A percentile compares a stretch with the other conserved stretches of the same genome.
Evolutionary conservation across 306 rosid species (phyloP).

Genomic region (Acacia crassicarpa): DNA sequence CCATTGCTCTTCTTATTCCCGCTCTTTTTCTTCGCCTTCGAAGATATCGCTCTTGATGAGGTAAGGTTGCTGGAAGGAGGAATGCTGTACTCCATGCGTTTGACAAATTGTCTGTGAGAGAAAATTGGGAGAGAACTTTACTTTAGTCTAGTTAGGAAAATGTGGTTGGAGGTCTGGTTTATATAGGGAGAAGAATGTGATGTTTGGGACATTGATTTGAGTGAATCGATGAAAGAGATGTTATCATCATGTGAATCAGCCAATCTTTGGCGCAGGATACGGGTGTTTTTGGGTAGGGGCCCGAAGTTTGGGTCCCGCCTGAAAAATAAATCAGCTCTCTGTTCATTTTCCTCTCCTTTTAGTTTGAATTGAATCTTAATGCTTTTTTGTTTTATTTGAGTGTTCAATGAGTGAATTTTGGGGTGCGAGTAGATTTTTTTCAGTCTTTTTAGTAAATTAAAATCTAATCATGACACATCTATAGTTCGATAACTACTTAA

Average conservation of each 20-base stretch:
- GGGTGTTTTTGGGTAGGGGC: slow-evolving; percentile 64
- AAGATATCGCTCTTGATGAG: slow-evolving; percentile 42
- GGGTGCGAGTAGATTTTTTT: background rate
- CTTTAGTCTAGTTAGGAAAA: slow-evolving; percentile 7
- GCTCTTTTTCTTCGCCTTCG: slow-evolving; percentile 34
- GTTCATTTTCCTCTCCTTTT: slow-evolving; percentile 20
- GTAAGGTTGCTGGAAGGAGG: slow-evolving; percentile 21
- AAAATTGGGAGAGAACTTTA: background rate
- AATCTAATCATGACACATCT: background rate
- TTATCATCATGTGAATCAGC: slow-evolving; percentile 72
- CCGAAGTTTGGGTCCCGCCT: slow-evolving; percentile 30
- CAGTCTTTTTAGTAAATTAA: background rate
- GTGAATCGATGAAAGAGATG: slow-evolving; percentile 35
- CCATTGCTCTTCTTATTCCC: slow-evolving; percentile 35
- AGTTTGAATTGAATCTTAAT: background rate
- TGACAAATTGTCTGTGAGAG: background rate
- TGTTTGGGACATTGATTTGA: slow-evolving; percentile 30
- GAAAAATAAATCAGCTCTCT: background rate
- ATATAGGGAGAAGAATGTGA: slow-evolving; percentile 29
- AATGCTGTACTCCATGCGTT: slow-evolving; percentile 46
- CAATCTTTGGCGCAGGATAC: slow-evolving; percentile 82
- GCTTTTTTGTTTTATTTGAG: background rate
- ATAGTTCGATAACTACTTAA: background rate
- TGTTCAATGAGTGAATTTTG: background rate
- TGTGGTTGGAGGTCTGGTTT: slow-evolving; percentile 1